Base-by-base conservation (phyloP, 371 early-diverging fungal species). In the Mortierella polycephala region DNA sequence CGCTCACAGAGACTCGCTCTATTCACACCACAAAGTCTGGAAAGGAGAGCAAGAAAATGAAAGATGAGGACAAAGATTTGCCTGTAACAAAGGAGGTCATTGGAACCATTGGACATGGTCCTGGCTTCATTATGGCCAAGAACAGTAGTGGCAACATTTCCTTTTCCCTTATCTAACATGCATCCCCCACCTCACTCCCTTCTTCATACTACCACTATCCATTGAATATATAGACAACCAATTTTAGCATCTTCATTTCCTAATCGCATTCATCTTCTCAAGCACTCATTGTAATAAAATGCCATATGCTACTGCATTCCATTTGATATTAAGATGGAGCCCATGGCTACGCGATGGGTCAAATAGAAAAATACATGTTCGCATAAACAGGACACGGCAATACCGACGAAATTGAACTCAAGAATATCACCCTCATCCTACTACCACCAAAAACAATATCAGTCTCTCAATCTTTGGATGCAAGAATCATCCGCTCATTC, bases 61-160 rank as follows among this genome's bases (percentile, higher is more conserved):
- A 69, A 63, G 58, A 60, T 9, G 75, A 68, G 8, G 74, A 79
- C 8, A 59, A 69, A 23, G 67, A 69, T 20, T 54, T 53, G 39
- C 45, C 59, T 4, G 51, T 60, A 16, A 73, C 70, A 1, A 69
- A 64, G 13, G 80, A 79, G 61, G n/a, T 79, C 23, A 79, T 79
- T 63, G 80, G 80, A 7, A 62, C 59, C 7, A 66, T 79, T 52
- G 80, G 80, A 2, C 56, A 73, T 30, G 80, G 80, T 7, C 0
- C 60, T 42, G 80, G 80, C 0, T 41, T 79, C 56, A 44, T 79
- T 47, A 62, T 79, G 67, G 69, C 46, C 64, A 79, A 79, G 73
- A 79, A 79, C 67, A 67, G 67, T 42, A 73, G 73, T 60, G 80
- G 80, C 2, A 74, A 79, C 50, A 73, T 79, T 8, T 9, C 60